Percentiles rank a stretch among this genome's conserved stretches.
Evolutionary conservation across 495 filamentous ascomycete genomes (phyloP).

Genomic region (Talaromyces borbonicus): DNA sequence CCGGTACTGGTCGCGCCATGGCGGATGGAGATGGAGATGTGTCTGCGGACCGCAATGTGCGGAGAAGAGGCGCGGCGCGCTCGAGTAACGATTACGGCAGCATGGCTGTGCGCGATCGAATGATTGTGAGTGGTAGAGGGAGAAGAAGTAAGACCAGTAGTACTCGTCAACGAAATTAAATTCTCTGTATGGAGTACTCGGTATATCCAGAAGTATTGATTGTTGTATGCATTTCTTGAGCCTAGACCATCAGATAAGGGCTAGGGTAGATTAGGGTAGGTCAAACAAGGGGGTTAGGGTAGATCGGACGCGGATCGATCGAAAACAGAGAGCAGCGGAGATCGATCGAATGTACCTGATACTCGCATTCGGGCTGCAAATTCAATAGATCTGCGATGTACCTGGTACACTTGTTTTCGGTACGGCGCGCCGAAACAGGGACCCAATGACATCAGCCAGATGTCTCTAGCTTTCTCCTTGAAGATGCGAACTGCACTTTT

Average conservation of each 20-base stretch:
- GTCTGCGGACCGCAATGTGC: neutral
- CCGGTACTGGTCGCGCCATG: too few species aligned
- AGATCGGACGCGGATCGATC: neutral
- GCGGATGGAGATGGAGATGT: neutral
- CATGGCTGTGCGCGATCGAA: slow-evolving; percentile 7
- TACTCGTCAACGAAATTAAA: too few species aligned
- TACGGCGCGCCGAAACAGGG: neutral
- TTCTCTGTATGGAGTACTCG: too few species aligned
- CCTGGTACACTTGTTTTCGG: neutral
- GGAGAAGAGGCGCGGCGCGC: slow-evolving; percentile 1
- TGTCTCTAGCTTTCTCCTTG: neutral
- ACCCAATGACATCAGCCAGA: slow-evolving; percentile 6
- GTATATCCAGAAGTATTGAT: too few species aligned
- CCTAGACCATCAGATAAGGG: too few species aligned
- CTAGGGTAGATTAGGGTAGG: too few species aligned
- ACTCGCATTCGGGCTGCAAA: too few species aligned
- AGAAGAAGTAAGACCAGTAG: neutral
- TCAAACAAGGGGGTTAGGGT: too few species aligned
- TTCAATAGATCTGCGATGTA: too few species aligned
- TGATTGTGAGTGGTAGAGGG: slow-evolving; percentile 4
- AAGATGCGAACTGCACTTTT: neutral
- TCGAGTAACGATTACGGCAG: slow-evolving; percentile 6
- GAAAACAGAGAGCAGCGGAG: neutral
- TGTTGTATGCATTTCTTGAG: too few species aligned
- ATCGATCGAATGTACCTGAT: neutral